A percentile compares a stretch with the other conserved stretches of the same genome.
Evolutionary conservation across 768 basidiomycete species (phyloP).

Genomic region (Antrodiella citrinella): DNA sequence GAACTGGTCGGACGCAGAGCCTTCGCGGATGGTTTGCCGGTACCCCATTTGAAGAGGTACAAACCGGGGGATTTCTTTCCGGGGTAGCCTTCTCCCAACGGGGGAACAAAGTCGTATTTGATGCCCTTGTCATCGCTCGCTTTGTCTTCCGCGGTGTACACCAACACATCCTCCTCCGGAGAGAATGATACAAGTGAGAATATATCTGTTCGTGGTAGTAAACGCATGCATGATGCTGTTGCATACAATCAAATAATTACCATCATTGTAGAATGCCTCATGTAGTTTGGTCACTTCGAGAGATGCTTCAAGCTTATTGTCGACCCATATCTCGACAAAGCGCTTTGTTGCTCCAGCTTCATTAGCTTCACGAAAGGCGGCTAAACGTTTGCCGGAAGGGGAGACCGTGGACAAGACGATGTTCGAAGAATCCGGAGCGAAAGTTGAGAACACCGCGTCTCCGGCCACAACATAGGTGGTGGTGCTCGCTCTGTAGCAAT

Average conservation of each 20-base stretch:
- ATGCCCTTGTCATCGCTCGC: slow-evolving; percentile 16
- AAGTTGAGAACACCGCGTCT: slow-evolving; percentile 13
- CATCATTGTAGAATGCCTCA: slow-evolving; percentile 55
- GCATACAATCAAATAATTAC: slow-evolving; percentile 22
- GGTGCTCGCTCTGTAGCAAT: slow-evolving; percentile 36
- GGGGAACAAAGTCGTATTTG: slow-evolving; percentile 48
- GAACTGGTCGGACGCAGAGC: slow-evolving; percentile 7
- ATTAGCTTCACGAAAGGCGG: slow-evolving; percentile 34
- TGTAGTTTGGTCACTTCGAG: slow-evolving; percentile 53
- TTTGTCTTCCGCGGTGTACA: slow-evolving; percentile 58
- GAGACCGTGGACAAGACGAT: slow-evolving; percentile 36
- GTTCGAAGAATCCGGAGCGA: slow-evolving; percentile 31
- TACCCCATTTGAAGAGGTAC: slow-evolving; percentile 46
- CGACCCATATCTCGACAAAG: slow-evolving; percentile 54
- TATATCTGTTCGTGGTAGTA: slow-evolving; percentile 32
- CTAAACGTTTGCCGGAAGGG: slow-evolving; percentile 32
- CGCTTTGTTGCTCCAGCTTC: slow-evolving; percentile 31
- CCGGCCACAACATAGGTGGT: slow-evolving; percentile 30
- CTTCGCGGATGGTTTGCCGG: slow-evolving; percentile 3
- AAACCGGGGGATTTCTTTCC: slow-evolving; percentile 44
- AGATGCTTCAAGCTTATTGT: slow-evolving; percentile 33
- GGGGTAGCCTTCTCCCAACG: slow-evolving; percentile 55
- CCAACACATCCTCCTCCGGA: slow-evolving; percentile 39
- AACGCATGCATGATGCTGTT: background rate
- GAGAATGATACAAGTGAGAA: slow-evolving; percentile 47